These are phyloP conservation scores for Plectranthus barbatus DNA, from an alignment of 257 asterid species.

Conservation along the genomic window DNA sequence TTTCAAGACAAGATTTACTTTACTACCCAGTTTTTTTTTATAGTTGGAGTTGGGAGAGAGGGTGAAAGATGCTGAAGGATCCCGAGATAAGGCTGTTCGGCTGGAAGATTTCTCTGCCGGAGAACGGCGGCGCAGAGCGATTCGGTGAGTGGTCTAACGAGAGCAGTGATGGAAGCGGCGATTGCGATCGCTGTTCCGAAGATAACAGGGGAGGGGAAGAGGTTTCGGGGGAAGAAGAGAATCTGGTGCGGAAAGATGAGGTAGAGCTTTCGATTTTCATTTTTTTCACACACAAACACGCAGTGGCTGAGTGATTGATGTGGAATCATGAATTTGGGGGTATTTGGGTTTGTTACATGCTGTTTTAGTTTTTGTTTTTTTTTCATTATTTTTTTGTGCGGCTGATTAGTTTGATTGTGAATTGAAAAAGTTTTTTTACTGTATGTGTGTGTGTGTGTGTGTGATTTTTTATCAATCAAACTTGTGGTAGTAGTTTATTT, in stretches of 20 bases:
- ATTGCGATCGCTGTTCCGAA: slow-evolving; percentile 25
- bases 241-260: slow-evolving; percentile 10
- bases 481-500: neutral
- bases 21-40: neutral
- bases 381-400: neutral
- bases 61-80: slow-evolving; percentile 31
- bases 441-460: neutral
- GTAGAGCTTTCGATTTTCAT: neutral
- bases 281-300: no score
- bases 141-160: slow-evolving; percentile 17
- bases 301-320: neutral
- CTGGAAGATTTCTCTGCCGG: slow-evolving; percentile 57
- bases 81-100: slow-evolving; percentile 66
- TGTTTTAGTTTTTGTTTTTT: no score
- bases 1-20: slow-evolving; percentile 6
- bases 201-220: slow-evolving; percentile 13
- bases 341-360: no score
- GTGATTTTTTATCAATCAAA: neutral
- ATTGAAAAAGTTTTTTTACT: neutral
- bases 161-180: slow-evolving; percentile 10
- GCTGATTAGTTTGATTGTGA: slow-evolving; percentile 6
- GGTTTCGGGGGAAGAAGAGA: neutral
- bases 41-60: neutral
- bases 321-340: no score
- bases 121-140: slow-evolving; percentile 19